phyloP scores from a whole-genome alignment of 1,284 basidiomycete species.

The Apiotrichum porosum region DNA sequence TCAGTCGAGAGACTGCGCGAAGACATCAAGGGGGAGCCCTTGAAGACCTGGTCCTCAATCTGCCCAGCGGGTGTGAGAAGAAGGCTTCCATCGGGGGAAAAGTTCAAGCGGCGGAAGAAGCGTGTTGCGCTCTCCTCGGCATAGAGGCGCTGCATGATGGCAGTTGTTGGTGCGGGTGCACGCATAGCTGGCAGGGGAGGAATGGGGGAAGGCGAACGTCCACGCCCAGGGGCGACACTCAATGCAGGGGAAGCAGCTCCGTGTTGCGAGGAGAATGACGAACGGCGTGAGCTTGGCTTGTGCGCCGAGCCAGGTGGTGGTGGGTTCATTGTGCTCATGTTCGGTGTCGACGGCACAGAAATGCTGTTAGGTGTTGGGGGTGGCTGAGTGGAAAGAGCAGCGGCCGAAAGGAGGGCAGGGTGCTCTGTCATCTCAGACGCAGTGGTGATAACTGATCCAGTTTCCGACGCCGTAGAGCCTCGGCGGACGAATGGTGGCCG shows the following conservation, averaged over 20 bases:
- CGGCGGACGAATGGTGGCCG: constrained; percentile 61
- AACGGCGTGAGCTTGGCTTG: constrained; percentile 63
- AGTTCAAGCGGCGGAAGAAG: constrained; percentile 89
- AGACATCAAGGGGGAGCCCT: constrained; percentile 48
- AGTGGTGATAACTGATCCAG: constrained; percentile 58
- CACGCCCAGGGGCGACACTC: constrained; percentile 45
- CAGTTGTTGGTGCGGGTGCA: constrained; percentile 29
- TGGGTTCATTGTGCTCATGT: constrained; percentile 44
- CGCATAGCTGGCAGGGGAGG: constrained; percentile 83
- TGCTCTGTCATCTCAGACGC: constrained; percentile 54
- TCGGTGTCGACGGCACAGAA: constrained; percentile 43
- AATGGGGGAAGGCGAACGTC: constrained; percentile 83
- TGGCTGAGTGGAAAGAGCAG: neutral
- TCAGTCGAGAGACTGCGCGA: constrained; percentile 41
- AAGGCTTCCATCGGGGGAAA: constrained; percentile 90
- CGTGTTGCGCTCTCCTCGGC: constrained; percentile 94
- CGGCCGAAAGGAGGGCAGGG: neutral
- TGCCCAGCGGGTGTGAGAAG: constrained; percentile 93
- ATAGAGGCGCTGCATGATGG: constrained; percentile 63
- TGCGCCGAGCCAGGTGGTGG: constrained; percentile 35
- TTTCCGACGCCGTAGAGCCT: constrained; percentile 69
- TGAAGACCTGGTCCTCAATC: constrained; percentile 79
- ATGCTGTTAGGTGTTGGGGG: constrained; percentile 30
- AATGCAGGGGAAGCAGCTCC: constrained; percentile 44
- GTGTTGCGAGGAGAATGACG: constrained; percentile 68